A percentile compares a stretch with the other conserved stretches of the same genome.
Conservation (phyloP, 805 yeast genomes). For the Priceomyces haplophilus region DNA sequence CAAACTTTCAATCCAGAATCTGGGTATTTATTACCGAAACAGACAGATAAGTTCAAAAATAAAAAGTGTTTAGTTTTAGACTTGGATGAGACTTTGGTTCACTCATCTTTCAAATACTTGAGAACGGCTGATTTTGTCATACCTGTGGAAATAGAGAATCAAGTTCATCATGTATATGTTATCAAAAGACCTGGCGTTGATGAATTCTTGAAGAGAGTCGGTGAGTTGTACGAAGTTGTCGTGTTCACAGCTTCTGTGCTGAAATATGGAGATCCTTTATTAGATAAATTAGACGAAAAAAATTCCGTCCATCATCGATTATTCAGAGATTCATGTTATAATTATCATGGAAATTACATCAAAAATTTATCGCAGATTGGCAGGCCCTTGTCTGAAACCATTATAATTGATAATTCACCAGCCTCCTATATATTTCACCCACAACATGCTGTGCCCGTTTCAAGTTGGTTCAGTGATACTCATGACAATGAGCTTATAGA, state of each 20-base stretch:
- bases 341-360: slow-evolving; percentile 90
- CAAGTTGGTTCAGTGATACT: slow-evolving; percentile 97
- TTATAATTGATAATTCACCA: slow-evolving; percentile 95
- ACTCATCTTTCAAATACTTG: slow-evolving; percentile 87
- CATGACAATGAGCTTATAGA: slow-evolving; percentile 95
- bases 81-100: slow-evolving; percentile 94
- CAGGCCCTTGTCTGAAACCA: slow-evolving; percentile 78
- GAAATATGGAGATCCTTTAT: slow-evolving; percentile 92
- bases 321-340: slow-evolving; percentile 91
- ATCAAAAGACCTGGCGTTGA: slow-evolving; percentile 98
- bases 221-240: slow-evolving; percentile 87
- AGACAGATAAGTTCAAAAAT: slow-evolving; percentile 46
- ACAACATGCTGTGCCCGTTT: slow-evolving; percentile 94
- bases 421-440: slow-evolving; percentile 98
- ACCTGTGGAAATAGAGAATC: slow-evolving; percentile 94
- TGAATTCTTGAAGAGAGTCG: slow-evolving; percentile 79
- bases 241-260: slow-evolving; percentile 96
- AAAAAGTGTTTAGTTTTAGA: slow-evolving; percentile 89
- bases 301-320: slow-evolving; percentile 82
- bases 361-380: slow-evolving; percentile 94
- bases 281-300: slow-evolving; percentile 81
- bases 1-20: slow-evolving; percentile 62
- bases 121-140: slow-evolving; percentile 94
- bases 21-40: slow-evolving; percentile 63
- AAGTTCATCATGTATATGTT: slow-evolving; percentile 90